A percentile compares a stretch with the other conserved stretches of the same genome.
These are phyloP conservation scores for Lactifluus volemus DNA, from an alignment of 768 basidiomycete species.

Conservation along the genomic window DNA sequence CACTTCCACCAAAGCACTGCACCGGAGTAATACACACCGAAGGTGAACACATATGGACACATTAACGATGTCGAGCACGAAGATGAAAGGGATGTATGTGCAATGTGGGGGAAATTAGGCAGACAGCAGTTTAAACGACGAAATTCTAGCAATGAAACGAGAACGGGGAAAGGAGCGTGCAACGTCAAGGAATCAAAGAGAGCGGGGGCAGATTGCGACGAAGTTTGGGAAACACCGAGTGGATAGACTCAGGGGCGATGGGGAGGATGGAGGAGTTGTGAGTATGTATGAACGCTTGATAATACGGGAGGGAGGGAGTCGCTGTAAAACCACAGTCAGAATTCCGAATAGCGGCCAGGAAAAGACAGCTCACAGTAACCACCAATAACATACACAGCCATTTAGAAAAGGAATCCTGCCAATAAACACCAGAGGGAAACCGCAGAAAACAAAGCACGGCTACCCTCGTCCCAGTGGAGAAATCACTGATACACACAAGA, in stretches of 20 bases:
- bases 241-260: neutral
- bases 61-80: conserved; percentile 15
- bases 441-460: conserved; percentile 10
- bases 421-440: conserved; percentile 5
- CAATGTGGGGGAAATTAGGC: neutral
- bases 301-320: neutral
- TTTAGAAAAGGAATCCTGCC: conserved; percentile 1
- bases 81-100: neutral
- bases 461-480: conserved; percentile 7
- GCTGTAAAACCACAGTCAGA: neutral
- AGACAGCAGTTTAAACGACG: neutral
- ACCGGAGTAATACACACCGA: conserved; percentile 12
- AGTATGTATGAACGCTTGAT: conserved; percentile 4
- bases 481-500: conserved; percentile 17
- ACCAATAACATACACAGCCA: conserved; percentile 17
- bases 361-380: conserved; percentile 11
- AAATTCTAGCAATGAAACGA: conserved; percentile 6
- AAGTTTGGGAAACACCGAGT: neutral
- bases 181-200: neutral
- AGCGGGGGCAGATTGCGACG: neutral
- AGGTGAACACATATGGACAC: conserved; percentile 12
- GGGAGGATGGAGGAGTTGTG: neutral
- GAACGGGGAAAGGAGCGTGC: conserved; percentile 7
- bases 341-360: too few relatives aligned
- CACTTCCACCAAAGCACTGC: conserved; percentile 14